These are phyloP conservation scores for Chalciporus chontae DNA, from an alignment of 768 basidiomycete genomes.

Conservation along the genomic window DNA sequence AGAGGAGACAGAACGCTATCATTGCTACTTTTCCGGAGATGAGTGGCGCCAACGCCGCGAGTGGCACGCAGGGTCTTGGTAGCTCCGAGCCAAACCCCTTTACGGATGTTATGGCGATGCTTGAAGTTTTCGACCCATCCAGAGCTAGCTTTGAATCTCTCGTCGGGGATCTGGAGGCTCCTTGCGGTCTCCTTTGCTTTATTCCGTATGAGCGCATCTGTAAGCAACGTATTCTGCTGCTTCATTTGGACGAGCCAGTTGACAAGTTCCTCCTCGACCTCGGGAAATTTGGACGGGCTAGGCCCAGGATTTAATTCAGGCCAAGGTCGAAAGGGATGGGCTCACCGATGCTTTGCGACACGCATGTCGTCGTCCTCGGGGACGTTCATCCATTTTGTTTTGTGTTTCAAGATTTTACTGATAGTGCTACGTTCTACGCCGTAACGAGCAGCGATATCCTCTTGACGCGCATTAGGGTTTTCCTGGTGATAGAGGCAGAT, in stretches of 20 bases:
- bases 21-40: conserved; percentile 36
- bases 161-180: conserved; percentile 52
- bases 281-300: conserved; percentile 80
- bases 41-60: conserved; percentile 29
- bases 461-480: conserved; percentile 71
- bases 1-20: conserved; percentile 36
- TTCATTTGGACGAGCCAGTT: conserved; percentile 58
- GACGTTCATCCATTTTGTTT: conserved; percentile 76
- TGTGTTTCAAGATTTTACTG: conserved; percentile 86
- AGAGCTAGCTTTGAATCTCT: conserved; percentile 86
- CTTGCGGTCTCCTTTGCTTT: conserved; percentile 68
- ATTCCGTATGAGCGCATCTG: conserved; percentile 59
- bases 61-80: conserved; percentile 34
- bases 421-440: conserved; percentile 90
- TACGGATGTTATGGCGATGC: conserved; percentile 70
- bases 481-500: conserved; percentile 68
- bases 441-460: conserved; percentile 75
- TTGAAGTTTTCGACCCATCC: conserved; percentile 95
- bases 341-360: conserved; percentile 69
- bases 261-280: conserved; percentile 63
- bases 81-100: conserved; percentile 52
- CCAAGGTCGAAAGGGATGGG: conserved; percentile 1
- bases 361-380: conserved; percentile 54
- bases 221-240: conserved; percentile 46
- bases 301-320: conserved; percentile 5